Evolutionary conservation across 1,139 yeast species (phyloP), one percentile per base, ranked within the genome.

Genomic region (Magnusiomyces paraingens): DNA sequence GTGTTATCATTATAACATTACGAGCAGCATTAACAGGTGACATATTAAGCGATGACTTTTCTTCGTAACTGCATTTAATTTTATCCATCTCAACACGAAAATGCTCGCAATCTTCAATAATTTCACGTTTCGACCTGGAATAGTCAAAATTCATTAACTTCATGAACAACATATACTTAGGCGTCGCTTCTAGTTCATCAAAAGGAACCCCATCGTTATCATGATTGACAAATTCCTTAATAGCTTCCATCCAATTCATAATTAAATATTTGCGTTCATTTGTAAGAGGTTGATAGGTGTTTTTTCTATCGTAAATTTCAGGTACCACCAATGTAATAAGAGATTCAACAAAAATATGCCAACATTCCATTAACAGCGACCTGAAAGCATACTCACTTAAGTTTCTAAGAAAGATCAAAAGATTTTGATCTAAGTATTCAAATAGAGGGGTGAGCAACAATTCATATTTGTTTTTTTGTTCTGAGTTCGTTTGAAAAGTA

Each of bases 331-430:
- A 18, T 3, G 45, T 26, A 2, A 40, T 38, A 21, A 48, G 22
- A 11, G 44, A 29, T 15, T 48, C 45, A 35, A 48, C 17, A 46
- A 46, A 32, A 20, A 46, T 35, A n/a, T 35, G n/a, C 49, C 49
- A 46, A 35, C 29, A 29, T 14, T 46, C 49, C 40, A 46, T 4
- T 20, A 46, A 12, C 22, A 46, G n/a, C 17, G 29, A 29, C 20
- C 20, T 15, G 20, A 46, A 29, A 5, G 49, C 49, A 15, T 46
- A 40, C 8, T 26, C 40, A 15, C 20, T 46, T 41, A 46, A 18
- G 18, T 35, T 35, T 3, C 2, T 5, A 18, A 36, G 17, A 35
- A 39, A 41, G 3, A 40, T n/a, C 4, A 15, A 32, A 29, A 48
- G 45, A 17, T 21, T 39, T 12, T 48, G 45, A 15, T 48, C 39